phyloP scores from a whole-genome alignment of 495 filamentous ascomycete species.

The Staphylotrichum longicolle region DNA sequence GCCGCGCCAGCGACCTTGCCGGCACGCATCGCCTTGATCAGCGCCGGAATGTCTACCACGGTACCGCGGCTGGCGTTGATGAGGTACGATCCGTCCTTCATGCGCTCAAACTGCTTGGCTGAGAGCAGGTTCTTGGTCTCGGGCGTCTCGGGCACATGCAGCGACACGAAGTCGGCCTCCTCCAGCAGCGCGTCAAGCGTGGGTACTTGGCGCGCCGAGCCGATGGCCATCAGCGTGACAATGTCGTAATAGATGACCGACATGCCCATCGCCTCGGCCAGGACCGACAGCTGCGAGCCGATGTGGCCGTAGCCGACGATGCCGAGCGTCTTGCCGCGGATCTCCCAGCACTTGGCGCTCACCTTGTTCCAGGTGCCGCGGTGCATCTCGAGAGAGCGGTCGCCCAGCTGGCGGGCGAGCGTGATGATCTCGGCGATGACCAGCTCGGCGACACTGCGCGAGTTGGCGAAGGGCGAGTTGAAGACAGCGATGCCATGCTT shows the following conservation, averaged over 20 bases:
- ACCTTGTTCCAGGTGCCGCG: slow-evolving; percentile 97
- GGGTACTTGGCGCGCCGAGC: slow-evolving; percentile 77
- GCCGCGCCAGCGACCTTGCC: slow-evolving; percentile 93
- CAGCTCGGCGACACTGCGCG: slow-evolving; percentile 91
- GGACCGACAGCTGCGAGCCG: slow-evolving; percentile 90
- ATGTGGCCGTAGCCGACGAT: slow-evolving; percentile 99
- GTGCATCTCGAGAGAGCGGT: slow-evolving; percentile 94
- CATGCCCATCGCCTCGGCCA: slow-evolving; percentile 98
- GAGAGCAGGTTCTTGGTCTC: slow-evolving; percentile 93
- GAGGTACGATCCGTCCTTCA: slow-evolving; percentile 89
- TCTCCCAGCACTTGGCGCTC: slow-evolving; percentile 93
- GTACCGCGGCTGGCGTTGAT: slow-evolving; percentile 95
- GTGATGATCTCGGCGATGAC: slow-evolving; percentile 91
- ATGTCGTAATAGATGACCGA: slow-evolving; percentile 94
- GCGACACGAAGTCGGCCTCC: slow-evolving; percentile 83
- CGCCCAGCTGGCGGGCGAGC: slow-evolving; percentile 86
- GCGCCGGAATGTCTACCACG: slow-evolving; percentile 89
- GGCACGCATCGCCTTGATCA: slow-evolving; percentile 81
- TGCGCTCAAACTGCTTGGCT: slow-evolving; percentile 69
- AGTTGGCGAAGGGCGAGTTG: slow-evolving; percentile 99
- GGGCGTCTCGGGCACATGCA: slow-evolving; percentile 88
- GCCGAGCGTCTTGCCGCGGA: slow-evolving; percentile 93
- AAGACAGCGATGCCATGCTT: slow-evolving; percentile 93
- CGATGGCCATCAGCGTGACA: slow-evolving; percentile 87
- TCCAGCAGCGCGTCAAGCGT: slow-evolving; percentile 73